Base-by-base conservation (phyloP, 306 rosid species). In the Dicorynia guianensis region DNA sequence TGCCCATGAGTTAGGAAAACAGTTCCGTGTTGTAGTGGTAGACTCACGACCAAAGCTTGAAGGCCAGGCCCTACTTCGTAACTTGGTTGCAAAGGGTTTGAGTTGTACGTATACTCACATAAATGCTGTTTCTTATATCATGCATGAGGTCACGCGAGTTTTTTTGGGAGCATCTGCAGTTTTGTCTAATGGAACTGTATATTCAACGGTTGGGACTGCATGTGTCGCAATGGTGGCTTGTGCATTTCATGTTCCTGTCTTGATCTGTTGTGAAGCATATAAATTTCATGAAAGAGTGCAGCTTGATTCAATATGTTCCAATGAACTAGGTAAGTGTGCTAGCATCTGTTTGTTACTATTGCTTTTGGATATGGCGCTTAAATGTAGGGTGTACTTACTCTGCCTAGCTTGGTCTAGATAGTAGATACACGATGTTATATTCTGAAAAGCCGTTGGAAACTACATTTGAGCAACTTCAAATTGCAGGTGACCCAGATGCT, bases 251-350 rank as follows among this genome's bases (percentile, higher is more conserved):
- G 87, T 91, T 77, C 98, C 98, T 8, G 98, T 91, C 57, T 84
- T 93, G 81, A 79, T 93, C 72, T 91, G 98, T 83, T 93, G 98
- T 47, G 98, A 91, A 87, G 91, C 97, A 46, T 93, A 91, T 73
- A 93, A 93, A 70, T 93, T 93, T 87, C 97, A 93, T 58, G 97
- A 93, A 85, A 88, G 98, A 81, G 98, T 93, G 66, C 98, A 86
- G 77, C 98, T 93, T 79, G 98, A 91, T 83, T 91, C 98, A 5
- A 87, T 93, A 67, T 91, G 98, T 82, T 91, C 81, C 49, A 93
- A 93, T 9, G 98, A 93, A 78, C 83, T 93, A 52, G 97, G 98
- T 89, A 85, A 35, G 84, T 49, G 71, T 73, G 50, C 63, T 39
- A 42, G 59, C 63, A 42, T 34, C 38, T 34, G 69, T 30, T 70